Evolutionary conservation across 192 early-diverging fungal species (phyloP), one percentile per base, ranked within the genome.

Genomic region (Radiomyces spectabilis): DNA sequence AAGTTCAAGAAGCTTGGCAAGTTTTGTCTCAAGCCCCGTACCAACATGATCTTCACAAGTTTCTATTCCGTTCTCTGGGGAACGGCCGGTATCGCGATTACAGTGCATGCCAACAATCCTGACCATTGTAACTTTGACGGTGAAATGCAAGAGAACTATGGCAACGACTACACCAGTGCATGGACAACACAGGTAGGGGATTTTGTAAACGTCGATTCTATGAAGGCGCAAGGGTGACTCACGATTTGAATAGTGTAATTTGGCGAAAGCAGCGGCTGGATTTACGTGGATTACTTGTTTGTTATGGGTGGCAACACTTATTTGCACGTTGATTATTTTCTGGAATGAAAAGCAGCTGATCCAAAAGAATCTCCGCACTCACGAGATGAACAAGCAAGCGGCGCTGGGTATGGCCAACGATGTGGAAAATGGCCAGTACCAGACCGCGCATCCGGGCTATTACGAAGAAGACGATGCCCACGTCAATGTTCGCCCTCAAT

Each of bases 1-100:
- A 66, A 66, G 27, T 66, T 59, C 38, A 66, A 66, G 34, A 44
- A 24, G n/a, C 37, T 66, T 15, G 64, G 64, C 33, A 66, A 66
- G 44, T 66, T 66, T 19, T 54, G 46, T 27, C 26, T 66, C 16
- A 59, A 66, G 48, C 53, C 58, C 13, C 51, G 64, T 18, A 51
- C 64, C 26, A 55, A 35, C 18, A 18, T 66, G 19, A 53, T 66
- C 24, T 60, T 66, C 29, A 48, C 47, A 30, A 8, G 19, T 9
- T 66, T 66, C 34, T 49, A 60, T 29, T 43, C 56, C 1, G 38
- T 59, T 7, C 30, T 66, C 7, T 66, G 64, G 64, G 44, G 35
- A 12, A 51, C 42, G 8, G 57, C 52, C 26, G 64, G 52, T 19
- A 59, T 66, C 32, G 57, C 57, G 2, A 60, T 59, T 24, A 59